Evolutionary conservation across 129 eudicot genomes (phyloP), one percentile per base, ranked within the genome.

Genomic region (Cynara cardunculus): DNA sequence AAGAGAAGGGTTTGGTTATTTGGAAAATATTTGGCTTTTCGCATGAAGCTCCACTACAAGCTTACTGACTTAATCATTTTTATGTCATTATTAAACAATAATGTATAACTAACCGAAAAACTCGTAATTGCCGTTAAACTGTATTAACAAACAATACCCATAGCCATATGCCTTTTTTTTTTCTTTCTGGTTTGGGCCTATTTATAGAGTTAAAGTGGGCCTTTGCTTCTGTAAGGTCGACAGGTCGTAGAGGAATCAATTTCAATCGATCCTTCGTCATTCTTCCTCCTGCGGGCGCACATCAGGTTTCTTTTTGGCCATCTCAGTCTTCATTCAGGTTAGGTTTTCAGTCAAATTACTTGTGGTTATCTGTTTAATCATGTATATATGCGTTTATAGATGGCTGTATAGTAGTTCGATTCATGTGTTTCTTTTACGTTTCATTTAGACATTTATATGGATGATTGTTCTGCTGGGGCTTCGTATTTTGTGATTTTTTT

Each of bases 241-340:
- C 2, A 8, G 34, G 32, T 66, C 26, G 8, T 67, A 69, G 73
- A 69, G 74, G 25, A 69, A 30, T 69, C 74, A 30, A 37, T 69
- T 69, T 18, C 14, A 14, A 69, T 28, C 41, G 73, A 69, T 66
- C 6, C 71, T 14, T 28, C 73, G 41, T 27, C 39, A 49, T n/a
- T 69, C 44, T 25, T 28, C 22, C 1, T 69, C 13, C 19, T 4
- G 8, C 41, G 19, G 34, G 39, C 10, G 9, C 9, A 68, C 18
- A 68, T 68, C 35, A 21, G 41, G 73, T 28, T 30, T 69, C 24
- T 69, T 69, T 3, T 25, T 69, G 12, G 39, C 22, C 44, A 30
- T 69, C 74, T 18, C 74, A 69, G 25, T 32, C 46, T 31, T 70
- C 44, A 32, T 14, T 49, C 74, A 70, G 74, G 74, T 70, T n/a